Base-by-base conservation (phyloP, 1,284 basidiomycete genomes). In the Ceratobasidium sp. region DNA sequence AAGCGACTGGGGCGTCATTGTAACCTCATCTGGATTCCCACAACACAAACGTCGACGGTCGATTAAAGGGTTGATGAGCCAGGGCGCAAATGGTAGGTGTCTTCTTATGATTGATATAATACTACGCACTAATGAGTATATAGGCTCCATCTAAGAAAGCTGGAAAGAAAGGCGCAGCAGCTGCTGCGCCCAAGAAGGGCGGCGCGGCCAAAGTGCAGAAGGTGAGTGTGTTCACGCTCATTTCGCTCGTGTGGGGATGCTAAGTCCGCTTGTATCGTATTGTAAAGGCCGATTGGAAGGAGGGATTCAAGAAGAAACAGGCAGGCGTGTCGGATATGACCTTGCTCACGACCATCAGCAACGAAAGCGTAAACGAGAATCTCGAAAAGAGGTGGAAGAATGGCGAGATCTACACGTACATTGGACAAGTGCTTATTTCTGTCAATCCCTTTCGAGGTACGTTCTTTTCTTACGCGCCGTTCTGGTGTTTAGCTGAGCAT, bases 291-390 rank as follows among this genome's bases (percentile, higher is more conserved):
- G 96, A 98, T 81, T 98, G 96, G 96, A 96, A 96, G 81, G 96
- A 98, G 79, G 94, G 95, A 18, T 97, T 98, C 86, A 96, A 95
- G 89, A 98, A 97, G 89, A 96, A 97, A 83, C 90, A 93, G 82
- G 94, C 96, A 73, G 98, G 98, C 74, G 97, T 99, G 73, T 91
- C 95, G 67, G 98, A 99, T 84, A 99, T 99, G 98, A 99, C 98
- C 9, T 84, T 99, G 75, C 86, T 99, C 75, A 94, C 94, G 69
- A 98, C 95, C 64, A 98, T 99, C 84, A 96, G 94, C 81, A 98
- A 99, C 82, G 97, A 99, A 79, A 92, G 92, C 77, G 91, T 99
- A 87, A 99, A 98, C 82, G 95, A 98, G 71, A 99, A 99, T 82
- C 87, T 99, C 77, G 91, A 98, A 85, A 95, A 97, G 82, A 88